Base-by-base conservation (phyloP, 2,329 filamentous ascomycete genomes). In the Paracoccidioides brasiliensis region DNA sequence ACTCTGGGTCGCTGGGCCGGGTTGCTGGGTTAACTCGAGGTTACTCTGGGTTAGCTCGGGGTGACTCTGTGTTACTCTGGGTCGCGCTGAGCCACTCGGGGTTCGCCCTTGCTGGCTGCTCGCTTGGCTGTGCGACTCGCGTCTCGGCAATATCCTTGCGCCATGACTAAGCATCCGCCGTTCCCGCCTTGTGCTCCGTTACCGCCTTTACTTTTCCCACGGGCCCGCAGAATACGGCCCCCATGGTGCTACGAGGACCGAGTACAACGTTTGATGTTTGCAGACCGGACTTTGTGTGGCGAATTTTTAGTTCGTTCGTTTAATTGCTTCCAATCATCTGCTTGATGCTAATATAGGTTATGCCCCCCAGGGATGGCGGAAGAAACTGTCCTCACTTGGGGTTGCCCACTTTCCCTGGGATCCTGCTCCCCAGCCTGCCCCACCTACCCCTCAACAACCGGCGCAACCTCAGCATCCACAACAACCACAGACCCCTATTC, bases 351-450 rank as follows among this genome's bases (percentile, higher is more conserved):
- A 38, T 40, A 42, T 28, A 28, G 22, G 35, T 30, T 42, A 45
- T 54, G 12, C 54, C 22, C 51, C 50, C 59, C 68, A 97, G 90
- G 88, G 85, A 74, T 98, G 93, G 93, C 90, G 97, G 77, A 79
- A 84, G 64, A 96, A 94, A 72, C 79, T 98, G 40, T 86, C 90
- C 1, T 82, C 83, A 63, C 83, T 94, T 61, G 83, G 86, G 62
- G 85, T 97, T 59, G 93, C 93, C 57, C 77, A 81, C 56, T 96
- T 97, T 69, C 91, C 93, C 9, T 98, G 93, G 93, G 93, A 98
- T 68, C 91, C 93, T 45, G 84, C 86, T 67, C 85, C 86, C 52
- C 84, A 86, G 53, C 79, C 81, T 53, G 69, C 68, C 60, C 74
- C 63, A 64, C 49, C 57, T 6, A n/a, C 38, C 10, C 48, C 51